These are phyloP conservation scores for Apiospora koreana DNA, from an alignment of 2,329 filamentous ascomycete species.

Conservation along the genomic window DNA sequence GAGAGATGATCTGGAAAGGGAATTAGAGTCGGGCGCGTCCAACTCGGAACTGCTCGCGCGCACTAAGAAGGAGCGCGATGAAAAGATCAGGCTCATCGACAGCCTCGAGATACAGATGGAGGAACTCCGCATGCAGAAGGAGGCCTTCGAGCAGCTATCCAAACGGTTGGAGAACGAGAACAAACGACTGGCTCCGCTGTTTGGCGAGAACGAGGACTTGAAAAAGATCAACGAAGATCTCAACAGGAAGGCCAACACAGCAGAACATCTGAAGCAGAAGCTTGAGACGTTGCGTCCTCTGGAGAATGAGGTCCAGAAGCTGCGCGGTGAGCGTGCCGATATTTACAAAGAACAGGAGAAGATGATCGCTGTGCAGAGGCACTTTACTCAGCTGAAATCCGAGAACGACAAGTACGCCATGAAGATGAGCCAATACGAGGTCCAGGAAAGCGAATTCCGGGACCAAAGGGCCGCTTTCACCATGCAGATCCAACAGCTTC, in stretches of 20 bases:
- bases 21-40: slow-evolving; percentile 54
- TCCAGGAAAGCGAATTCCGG: slow-evolving; percentile 41
- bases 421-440: slow-evolving; percentile 37
- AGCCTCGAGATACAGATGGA: slow-evolving; percentile 68
- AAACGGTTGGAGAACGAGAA: slow-evolving; percentile 47
- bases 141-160: slow-evolving; percentile 35
- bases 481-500: slow-evolving; percentile 33
- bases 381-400: slow-evolving; percentile 36
- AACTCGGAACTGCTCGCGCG: slow-evolving; percentile 35
- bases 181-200: slow-evolving; percentile 50
- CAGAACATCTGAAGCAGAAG: slow-evolving; percentile 64
- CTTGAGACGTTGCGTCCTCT: slow-evolving; percentile 57
- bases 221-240: slow-evolving; percentile 60
- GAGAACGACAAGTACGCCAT: slow-evolving; percentile 32
- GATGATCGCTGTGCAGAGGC: slow-evolving; percentile 29
- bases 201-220: slow-evolving; percentile 62
- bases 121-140: slow-evolving; percentile 46
- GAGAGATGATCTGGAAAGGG: slow-evolving; percentile 56
- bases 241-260: slow-evolving; percentile 63
- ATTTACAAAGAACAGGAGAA: slow-evolving; percentile 38
- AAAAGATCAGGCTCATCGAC: slow-evolving; percentile 72
- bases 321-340: slow-evolving; percentile 57
- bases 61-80: slow-evolving; percentile 45
- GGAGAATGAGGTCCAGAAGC: slow-evolving; percentile 55
- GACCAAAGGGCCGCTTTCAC: slow-evolving; percentile 44